Evolutionary conservation across 2,329 filamentous ascomycete species (phyloP), one percentile per base, ranked within the genome.

Genomic region (Claviceps spartinae): DNA sequence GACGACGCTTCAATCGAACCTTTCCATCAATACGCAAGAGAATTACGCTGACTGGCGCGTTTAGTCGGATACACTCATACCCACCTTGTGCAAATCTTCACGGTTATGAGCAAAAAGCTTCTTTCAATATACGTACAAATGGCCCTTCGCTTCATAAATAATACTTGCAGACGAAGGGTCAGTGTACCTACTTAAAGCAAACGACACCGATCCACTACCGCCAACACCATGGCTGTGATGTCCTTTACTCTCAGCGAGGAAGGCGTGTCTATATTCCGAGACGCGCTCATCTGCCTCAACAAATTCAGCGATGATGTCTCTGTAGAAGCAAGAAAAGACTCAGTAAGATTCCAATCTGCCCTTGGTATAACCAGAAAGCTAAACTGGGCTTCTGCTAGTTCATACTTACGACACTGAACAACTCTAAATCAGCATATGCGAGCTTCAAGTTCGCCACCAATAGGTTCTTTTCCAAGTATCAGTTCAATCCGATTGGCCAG

Each of bases 231-330:
- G 81, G 71, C 78, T 5, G 69, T 83, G n/a, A 67, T 90, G 53
- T 82, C 75, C 54, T 89, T 90, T 62, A 85, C 83, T 0, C 71
- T 91, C 51, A 85, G 76, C 59, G 85, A 86, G 52, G 85, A 89
- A 58, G 83, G 83, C 36, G 80, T 88, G 44, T 73, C 75, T 6
- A 79, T 78, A 48, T 72, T 91, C 45, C 83, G 88, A 59, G 86
- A 90, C 65, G 77, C 82, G 24, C 76, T 91, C 52, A 73, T 81
- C 22, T 91, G 86, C 64, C 74, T 91, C 26, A 78, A 79, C 61
- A 88, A 88, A 66, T 90, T 91, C 69, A 86, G 83, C 64, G 86
- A 91, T 59, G 79, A 84, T 46, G 85, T 91, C 20, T 85, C 81
- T 26, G 73, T 91, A 42, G 86, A 90, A 65, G 83, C 84, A 37